Base-by-base conservation (phyloP, 192 early-diverging fungal species). In the Paraglomus occultum region DNA sequence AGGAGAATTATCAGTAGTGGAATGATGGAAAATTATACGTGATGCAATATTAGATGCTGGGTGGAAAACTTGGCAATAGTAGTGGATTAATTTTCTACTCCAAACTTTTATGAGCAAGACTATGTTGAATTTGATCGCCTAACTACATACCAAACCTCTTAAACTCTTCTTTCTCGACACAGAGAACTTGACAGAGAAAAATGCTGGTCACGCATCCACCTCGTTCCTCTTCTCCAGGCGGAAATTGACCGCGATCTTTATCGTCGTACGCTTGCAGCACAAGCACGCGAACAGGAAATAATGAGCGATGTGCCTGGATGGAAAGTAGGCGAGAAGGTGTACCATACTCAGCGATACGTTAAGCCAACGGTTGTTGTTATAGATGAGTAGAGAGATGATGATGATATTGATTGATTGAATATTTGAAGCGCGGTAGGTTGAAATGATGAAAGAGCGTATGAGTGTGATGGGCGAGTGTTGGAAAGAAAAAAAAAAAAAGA, bases 161-260 rank as follows among this genome's bases (percentile, higher is more conserved):
- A n/a, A 20, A 65, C 38, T 51, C 4, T 42, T 72, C n/a, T 55
- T 58, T 0, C 15, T 0, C 11, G 20, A 31, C 20, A 68, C 73
- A 93, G 95, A 54, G 96, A 99, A 72, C 80, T 95, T 23, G 85
- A 90, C 47, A 88, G 97, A 67, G 95, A 97, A 78, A 93, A 96
- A 70, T 83, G 88, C 11, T 99, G 97, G 97, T 78, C 89, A 58
- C 89, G 97, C 51, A 94, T 99, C 71, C 83, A 95, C 83, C 81
- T 99, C 17, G 82, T 94, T 17, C 97, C 97, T 3, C 67, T 96
- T 68, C 84, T 97, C 39, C 89, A 94, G 73, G 95, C 97, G 46
- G 97, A 99, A 83, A 82, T 87, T 5, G 97, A 99, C 78, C 87
- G 97, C 18, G 95, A 97, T 76, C 78, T 83, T 20, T 91, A 94